phyloP scores from a whole-genome alignment of 768 basidiomycete species.

The Leccinum disarticulatum region DNA sequence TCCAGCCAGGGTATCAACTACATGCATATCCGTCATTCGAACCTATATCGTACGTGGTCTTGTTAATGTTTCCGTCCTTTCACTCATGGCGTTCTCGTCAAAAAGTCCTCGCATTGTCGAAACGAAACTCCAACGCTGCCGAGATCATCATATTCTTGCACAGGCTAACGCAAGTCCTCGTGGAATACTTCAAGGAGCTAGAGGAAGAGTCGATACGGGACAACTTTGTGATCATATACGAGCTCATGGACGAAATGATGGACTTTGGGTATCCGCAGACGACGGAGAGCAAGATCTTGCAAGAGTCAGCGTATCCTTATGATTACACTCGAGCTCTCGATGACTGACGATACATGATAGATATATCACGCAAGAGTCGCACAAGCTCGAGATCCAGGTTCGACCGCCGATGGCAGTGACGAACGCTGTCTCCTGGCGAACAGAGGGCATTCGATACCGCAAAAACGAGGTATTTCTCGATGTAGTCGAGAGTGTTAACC shows the following conservation, averaged over 20 bases:
- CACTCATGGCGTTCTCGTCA: neutral
- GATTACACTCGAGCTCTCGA: neutral
- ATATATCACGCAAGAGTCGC: conserved; percentile 98
- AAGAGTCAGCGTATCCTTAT: conserved; percentile 24
- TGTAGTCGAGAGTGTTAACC: conserved; percentile 95
- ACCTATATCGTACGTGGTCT: conserved; percentile 75
- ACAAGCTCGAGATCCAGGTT: conserved; percentile 92
- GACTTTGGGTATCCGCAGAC: conserved; percentile 99
- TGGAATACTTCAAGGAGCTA: conserved; percentile 99
- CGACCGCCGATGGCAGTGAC: conserved; percentile 96
- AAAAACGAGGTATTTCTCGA: conserved; percentile 99
- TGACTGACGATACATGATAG: conserved; percentile 35
- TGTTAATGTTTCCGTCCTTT: neutral
- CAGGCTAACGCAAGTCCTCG: conserved; percentile 85
- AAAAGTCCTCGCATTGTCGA: conserved; percentile 90
- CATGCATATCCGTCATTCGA: conserved; percentile 98
- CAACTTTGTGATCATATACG: conserved; percentile 99
- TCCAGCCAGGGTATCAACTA: conserved; percentile 95
- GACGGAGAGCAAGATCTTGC: conserved; percentile 79
- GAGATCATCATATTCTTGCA: conserved; percentile 97
- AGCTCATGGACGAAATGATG: conserved; percentile 99
- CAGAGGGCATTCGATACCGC: conserved; percentile 93
- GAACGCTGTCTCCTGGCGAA: conserved; percentile 98
- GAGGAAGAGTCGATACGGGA: conserved; percentile 99
- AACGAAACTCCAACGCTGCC: conserved; percentile 92